Conservation (phyloP, 1,284 basidiomycete genomes). For the Malassezia cuniculi region DNA sequence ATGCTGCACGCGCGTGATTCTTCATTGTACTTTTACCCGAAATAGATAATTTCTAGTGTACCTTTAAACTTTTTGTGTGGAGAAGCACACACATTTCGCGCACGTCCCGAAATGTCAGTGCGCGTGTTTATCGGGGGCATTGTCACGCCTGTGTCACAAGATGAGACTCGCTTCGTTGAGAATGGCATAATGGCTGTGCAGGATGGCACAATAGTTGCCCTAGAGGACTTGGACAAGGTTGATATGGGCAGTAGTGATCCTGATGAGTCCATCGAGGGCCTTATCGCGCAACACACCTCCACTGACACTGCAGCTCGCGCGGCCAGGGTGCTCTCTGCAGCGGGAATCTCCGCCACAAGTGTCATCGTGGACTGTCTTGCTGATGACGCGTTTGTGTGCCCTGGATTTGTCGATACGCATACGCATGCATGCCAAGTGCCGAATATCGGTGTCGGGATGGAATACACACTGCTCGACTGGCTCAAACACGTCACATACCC, state of each 20-base stretch:
- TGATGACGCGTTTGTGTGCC: slow-evolving; percentile 74
- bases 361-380: too few relatives aligned
- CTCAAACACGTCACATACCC: slow-evolving; percentile 76
- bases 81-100: too few relatives aligned
- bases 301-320: slow-evolving; percentile 2
- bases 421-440: slow-evolving; percentile 51
- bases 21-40: too few relatives aligned
- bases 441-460: slow-evolving; percentile 54
- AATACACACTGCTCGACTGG: slow-evolving; percentile 74
- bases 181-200: slow-evolving; percentile 32
- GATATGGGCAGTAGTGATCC: too few relatives aligned
- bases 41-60: too few relatives aligned
- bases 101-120: too few relatives aligned
- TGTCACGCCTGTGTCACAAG: slow-evolving; percentile 21
- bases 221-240: slow-evolving; percentile 30
- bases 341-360: too few relatives aligned
- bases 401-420: slow-evolving; percentile 81
- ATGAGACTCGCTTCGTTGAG: slow-evolving; percentile 25
- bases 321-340: too few relatives aligned
- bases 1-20: slow-evolving; percentile 15
- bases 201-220: slow-evolving; percentile 30
- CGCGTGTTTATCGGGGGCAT: slow-evolving; percentile 34
- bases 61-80: too few relatives aligned
- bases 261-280: slow-evolving; percentile 6
- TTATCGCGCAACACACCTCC: slow-evolving; percentile 15